These are phyloP conservation scores for Cryptococcus hybrid DNA, from an alignment of 1,284 basidiomycete species.

Conservation along the genomic window DNA sequence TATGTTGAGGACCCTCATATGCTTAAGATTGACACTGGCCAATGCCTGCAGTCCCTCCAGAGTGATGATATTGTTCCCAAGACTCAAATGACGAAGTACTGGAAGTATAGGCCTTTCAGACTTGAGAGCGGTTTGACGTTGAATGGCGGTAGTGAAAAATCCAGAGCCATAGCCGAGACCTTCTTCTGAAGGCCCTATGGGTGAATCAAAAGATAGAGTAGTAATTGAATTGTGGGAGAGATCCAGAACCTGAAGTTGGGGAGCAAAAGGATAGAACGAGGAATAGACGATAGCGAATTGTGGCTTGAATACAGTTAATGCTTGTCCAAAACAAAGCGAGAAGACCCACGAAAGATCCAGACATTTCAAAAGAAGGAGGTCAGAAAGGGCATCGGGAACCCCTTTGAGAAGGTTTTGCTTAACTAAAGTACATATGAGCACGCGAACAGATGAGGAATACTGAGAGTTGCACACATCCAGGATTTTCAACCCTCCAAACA, in stretches of 20 bases:
- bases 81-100: constrained; percentile 30
- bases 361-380: constrained; percentile 39
- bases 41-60: constrained; percentile 21
- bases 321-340: not conserved
- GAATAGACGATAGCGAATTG: constrained; percentile 38
- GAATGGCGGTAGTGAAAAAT: constrained; percentile 42
- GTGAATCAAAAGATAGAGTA: constrained; percentile 31
- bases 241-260: constrained; percentile 40
- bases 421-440: constrained; percentile 20
- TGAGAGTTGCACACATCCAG: constrained; percentile 38
- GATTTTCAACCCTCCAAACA: constrained; percentile 43
- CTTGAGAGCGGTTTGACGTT: constrained; percentile 25
- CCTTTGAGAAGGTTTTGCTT: constrained; percentile 30
- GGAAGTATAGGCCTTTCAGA: constrained; percentile 28
- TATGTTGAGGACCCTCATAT: constrained; percentile 32
- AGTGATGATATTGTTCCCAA: constrained; percentile 35
- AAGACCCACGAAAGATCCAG: constrained; percentile 44
- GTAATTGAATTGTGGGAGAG: constrained; percentile 42
- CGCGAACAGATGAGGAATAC: no score
- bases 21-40: constrained; percentile 5
- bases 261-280: constrained; percentile 38
- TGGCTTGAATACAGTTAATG: constrained; percentile 17
- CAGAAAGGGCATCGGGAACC: constrained; percentile 41
- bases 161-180: constrained; percentile 42
- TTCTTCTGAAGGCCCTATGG: constrained; percentile 40